These are phyloP conservation scores for Leucocoprinus leucothites DNA, from an alignment of 768 basidiomycete genomes.

Conservation along the genomic window DNA sequence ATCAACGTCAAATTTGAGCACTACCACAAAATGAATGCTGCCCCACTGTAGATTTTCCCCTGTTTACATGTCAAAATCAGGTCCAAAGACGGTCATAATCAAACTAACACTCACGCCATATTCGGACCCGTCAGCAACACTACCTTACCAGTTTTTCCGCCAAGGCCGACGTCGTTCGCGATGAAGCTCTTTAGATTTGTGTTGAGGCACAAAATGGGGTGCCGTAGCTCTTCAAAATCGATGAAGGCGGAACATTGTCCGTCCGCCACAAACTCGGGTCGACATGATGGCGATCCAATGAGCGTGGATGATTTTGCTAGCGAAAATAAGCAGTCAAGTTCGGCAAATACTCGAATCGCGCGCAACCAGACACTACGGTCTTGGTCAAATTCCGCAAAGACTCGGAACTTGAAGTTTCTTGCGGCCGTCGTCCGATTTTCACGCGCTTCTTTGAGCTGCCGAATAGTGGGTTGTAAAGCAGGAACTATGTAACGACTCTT, in stretches of 20 bases:
- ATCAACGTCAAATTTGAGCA: neutral
- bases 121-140: slow-evolving; percentile 87
- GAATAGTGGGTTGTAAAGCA: slow-evolving; percentile 65
- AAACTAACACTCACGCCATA: slow-evolving; percentile 64
- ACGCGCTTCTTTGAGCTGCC: slow-evolving; percentile 87
- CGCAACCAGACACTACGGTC: slow-evolving; percentile 81
- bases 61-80: slow-evolving; percentile 9
- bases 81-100: neutral
- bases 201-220: slow-evolving; percentile 79
- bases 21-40: neutral
- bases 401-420: slow-evolving; percentile 77
- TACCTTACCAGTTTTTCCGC: slow-evolving; percentile 70
- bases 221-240: slow-evolving; percentile 87
- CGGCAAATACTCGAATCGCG: slow-evolving; percentile 82
- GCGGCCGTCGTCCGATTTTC: slow-evolving; percentile 80
- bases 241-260: slow-evolving; percentile 62
- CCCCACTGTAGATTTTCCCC: slow-evolving; percentile 38
- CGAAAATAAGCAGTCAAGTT: slow-evolving; percentile 95
- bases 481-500: slow-evolving; percentile 77
- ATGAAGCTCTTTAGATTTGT: slow-evolving; percentile 73
- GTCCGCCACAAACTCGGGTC: slow-evolving; percentile 83
- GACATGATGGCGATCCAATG: slow-evolving; percentile 90
- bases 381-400: slow-evolving; percentile 79
- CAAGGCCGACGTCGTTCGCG: slow-evolving; percentile 88
- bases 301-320: slow-evolving; percentile 86